Evolutionary conservation across 2,329 filamentous ascomycete genomes (phyloP), one percentile per base, ranked within the genome.

Genomic region (Neonectria sp.): DNA sequence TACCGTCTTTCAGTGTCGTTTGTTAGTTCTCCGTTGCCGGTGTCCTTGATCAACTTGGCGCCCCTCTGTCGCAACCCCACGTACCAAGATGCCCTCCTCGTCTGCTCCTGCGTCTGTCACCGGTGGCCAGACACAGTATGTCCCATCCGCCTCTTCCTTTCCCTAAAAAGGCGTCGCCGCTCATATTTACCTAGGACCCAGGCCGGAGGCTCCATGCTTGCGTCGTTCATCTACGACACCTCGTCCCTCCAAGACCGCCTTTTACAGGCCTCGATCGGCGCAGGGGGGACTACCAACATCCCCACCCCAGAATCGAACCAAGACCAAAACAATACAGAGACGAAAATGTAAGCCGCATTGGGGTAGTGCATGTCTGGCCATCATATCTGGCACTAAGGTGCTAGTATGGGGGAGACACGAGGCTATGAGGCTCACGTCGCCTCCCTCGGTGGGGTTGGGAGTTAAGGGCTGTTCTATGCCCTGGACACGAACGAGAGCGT

Each of bases 211-310:
- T 55, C 33, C 15, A 68, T 61, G 56, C 56, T 68, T n/a, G 17
- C 11, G 25, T 17, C 27, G 15, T 65, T 48, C 62, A 58, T 65
- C 21, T 65, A 68, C 31, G 62, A 59, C 53, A 62, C 56, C 15
- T 59, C 57, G 4, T 65, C 65, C 13, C 40, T 65, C 24, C 48
- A 55, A 33, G 62, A 62, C 21, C 62, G 62, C 15, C 24, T 63
- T 9, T 33, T 64, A 15, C 60, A 61, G 55, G 46, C n/a, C 15
- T 58, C 53, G 6, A 17, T 55, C 7, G 24, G n/a, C 17, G n/a
- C 15, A 17, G n/a, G 13, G 5, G 27, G 51, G 1, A 29, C 11
- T 24, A 5, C 8, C 17, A 21, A 49, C 24, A 13, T 27, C 27
- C 4, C 9, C 27, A 12, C 31, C 13, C 2, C 11, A 21, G n/a